A percentile compares a stretch with the other conserved stretches of the same genome.
phyloP scores from a whole-genome alignment of 1,284 basidiomycete genomes.

The Trametes hirsuta region DNA sequence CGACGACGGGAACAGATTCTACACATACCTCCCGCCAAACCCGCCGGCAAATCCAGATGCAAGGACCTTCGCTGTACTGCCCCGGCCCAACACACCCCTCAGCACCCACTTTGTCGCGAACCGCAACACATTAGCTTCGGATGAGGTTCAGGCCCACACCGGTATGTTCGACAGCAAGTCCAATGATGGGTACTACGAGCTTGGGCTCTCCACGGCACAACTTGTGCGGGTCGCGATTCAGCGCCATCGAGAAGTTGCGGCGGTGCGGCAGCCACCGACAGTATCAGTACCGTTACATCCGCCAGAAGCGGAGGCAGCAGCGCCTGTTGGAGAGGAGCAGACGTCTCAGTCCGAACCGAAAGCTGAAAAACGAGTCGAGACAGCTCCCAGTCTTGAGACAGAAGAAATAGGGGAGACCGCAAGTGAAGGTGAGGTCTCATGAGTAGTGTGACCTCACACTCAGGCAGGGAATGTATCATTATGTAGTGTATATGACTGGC shows the following conservation, averaged over 20 bases:
- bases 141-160: conserved; percentile 88
- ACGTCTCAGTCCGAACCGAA: too few species aligned
- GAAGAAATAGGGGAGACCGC: neutral
- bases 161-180: conserved; percentile 84
- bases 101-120: conserved; percentile 62
- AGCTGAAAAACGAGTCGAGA: too few species aligned
- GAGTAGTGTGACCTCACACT: neutral
- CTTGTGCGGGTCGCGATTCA: conserved; percentile 59
- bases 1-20: conserved; percentile 59
- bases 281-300: neutral
- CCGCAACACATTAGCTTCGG: conserved; percentile 67
- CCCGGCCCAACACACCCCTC: conserved; percentile 54
- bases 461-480: conserved; percentile 15
- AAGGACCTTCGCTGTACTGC: conserved; percentile 81
- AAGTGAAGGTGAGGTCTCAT: neutral
- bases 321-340: neutral
- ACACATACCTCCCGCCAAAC: conserved; percentile 70
- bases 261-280: neutral
- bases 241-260: conserved; percentile 3
- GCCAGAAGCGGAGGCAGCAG: neutral
- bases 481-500: conserved; percentile 18
- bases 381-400: too few species aligned
- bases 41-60: conserved; percentile 52
- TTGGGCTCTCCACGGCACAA: conserved; percentile 72
- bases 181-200: conserved; percentile 90